Base-by-base conservation (phyloP, 495 filamentous ascomycete species). In the Hyaloscypha variabilis region DNA sequence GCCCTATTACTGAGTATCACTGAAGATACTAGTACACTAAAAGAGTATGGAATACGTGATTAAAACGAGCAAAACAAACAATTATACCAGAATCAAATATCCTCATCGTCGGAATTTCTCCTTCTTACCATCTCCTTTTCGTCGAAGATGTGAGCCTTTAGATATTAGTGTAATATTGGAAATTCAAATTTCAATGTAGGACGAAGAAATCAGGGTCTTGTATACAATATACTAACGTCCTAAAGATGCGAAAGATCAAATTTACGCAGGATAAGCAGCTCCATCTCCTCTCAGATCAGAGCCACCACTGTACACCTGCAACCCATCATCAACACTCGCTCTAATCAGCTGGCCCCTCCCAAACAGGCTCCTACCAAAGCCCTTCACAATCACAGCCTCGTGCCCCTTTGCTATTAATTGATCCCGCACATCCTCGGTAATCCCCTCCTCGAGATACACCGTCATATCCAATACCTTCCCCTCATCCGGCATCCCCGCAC, bases 261-360 rank as follows among this genome's bases (percentile, higher is more conserved):
- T 17, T 46, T 23, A 66, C 14, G 77, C 76, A 39, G 92, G 92
- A 72, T 88, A 84, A 14, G 92, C 93, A 64, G 84, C 88, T 31
- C 95, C 94, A 81, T 99, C 95, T 1, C 93, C 95, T 58, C 96
- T 83, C 57, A 82, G 81, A 84, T 98, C 95, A 77, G 92, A 96
- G 23, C 92, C 95, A 2, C 86, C 94, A 69, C 87, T 92, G 79
- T 88, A 97, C 11, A 98, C 85, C 52, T 84, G 77, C 57, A 78
- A 74, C 36, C 87, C 88, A 28, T 92, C 88, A 60, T 93, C 85
- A 26, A 83, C 79, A 79, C 96, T 90, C 63, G 82, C 70, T 62
- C 92, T 80, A 64, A 98, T 94, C 53, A 98, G 81, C 83, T 99
- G 95, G 0, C 95, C 95, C 2, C 94, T 80, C 2, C 95, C 95